A percentile compares a stretch with the other conserved stretches of the same genome.
phyloP scores from a whole-genome alignment of 1,284 basidiomycete species.

The Grifola frondosa region DNA sequence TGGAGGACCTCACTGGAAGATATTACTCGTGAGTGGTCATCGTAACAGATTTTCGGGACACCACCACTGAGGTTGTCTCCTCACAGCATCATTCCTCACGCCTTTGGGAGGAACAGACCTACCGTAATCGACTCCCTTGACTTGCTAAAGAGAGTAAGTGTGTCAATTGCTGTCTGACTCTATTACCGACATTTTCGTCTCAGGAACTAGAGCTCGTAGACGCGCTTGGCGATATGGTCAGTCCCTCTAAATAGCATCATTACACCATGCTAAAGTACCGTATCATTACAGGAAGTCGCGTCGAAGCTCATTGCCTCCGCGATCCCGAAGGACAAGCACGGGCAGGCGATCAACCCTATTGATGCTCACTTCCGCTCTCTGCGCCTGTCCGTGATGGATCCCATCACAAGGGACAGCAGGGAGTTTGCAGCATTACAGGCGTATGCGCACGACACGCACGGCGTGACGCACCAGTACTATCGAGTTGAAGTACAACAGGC shows the following conservation, averaged over 20 bases:
- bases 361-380: constrained; percentile 60
- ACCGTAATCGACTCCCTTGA: constrained; percentile 41
- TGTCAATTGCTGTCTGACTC: not conserved
- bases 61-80: too few species aligned
- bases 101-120: constrained; percentile 54
- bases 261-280: too few species aligned
- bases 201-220: constrained; percentile 67
- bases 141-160: constrained; percentile 43
- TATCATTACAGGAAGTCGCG: constrained; percentile 48
- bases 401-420: constrained; percentile 39
- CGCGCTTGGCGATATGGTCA: constrained; percentile 62
- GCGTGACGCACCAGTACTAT: constrained; percentile 49
- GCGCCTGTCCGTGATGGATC: constrained; percentile 51
- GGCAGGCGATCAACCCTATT: constrained; percentile 52
- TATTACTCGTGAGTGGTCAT: constrained; percentile 56
- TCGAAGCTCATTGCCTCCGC: constrained; percentile 53
- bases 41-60: too few species aligned
- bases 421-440: constrained; percentile 52
- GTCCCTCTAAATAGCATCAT: too few species aligned
- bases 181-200: not conserved
- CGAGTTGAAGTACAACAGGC: constrained; percentile 46
- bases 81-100: constrained; percentile 59
- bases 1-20: constrained; percentile 46
- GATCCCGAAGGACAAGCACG: constrained; percentile 38
- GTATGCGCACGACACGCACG: constrained; percentile 58